Conservation (phyloP, 2,329 filamentous ascomycete genomes). For the Diaporthe sp. region DNA sequence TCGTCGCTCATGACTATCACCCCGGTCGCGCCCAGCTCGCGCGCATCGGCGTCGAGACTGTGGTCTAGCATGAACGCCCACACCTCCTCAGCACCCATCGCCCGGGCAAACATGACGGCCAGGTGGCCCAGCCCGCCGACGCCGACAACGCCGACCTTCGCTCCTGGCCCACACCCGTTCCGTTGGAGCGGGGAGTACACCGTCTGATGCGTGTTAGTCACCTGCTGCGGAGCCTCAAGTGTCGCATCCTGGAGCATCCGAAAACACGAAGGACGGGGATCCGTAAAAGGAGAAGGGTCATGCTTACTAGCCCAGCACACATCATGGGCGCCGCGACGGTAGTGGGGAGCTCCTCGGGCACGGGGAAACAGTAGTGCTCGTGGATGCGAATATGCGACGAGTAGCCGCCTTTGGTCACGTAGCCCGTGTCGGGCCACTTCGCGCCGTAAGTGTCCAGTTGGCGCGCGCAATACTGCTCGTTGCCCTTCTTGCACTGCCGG, state of each 20-base stretch:
- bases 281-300: too few relatives aligned
- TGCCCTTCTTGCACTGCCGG: conserved; percentile 72
- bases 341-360: conserved; percentile 76
- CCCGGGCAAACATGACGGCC: conserved; percentile 75
- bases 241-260: too few relatives aligned
- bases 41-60: conserved; percentile 68
- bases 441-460: conserved; percentile 70
- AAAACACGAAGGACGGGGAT: too few relatives aligned
- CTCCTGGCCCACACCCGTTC: conserved; percentile 79
- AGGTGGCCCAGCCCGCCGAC: conserved; percentile 80
- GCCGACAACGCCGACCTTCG: conserved; percentile 81
- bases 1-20: conserved; percentile 68
- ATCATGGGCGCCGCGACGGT: conserved; percentile 80
- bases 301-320: conserved; percentile 74
- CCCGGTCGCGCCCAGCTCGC: conserved; percentile 68
- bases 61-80: conserved; percentile 71
- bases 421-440: conserved; percentile 59
- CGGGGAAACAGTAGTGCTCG: conserved; percentile 79
- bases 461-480: conserved; percentile 75
- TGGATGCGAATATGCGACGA: conserved; percentile 59
- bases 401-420: conserved; percentile 69
- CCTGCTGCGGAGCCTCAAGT: too few relatives aligned
- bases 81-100: conserved; percentile 67
- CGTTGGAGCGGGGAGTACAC: conserved; percentile 82
- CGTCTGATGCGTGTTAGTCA: conserved; percentile 52